A percentile compares a stretch with the other conserved stretches of the same genome.
phyloP scores from a whole-genome alignment of 805 yeast genomes.

The Kodamaea kaohsiungensis region DNA sequence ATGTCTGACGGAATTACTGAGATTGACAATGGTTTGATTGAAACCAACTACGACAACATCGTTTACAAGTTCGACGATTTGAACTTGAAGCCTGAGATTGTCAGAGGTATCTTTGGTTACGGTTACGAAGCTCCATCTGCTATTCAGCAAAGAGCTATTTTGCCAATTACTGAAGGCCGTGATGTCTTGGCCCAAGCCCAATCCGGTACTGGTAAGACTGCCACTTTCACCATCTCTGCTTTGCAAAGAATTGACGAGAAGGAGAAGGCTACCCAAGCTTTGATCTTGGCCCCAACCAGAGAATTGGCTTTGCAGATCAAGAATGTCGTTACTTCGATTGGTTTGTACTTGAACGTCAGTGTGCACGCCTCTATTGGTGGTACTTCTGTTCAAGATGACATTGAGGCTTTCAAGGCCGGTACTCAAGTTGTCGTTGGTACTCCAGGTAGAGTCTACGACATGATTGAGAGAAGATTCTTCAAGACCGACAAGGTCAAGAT shows the following conservation, averaged over 20 bases:
- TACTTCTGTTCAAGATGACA: constrained; percentile 77
- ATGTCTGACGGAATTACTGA: constrained; percentile 76
- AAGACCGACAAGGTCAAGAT: constrained; percentile 77
- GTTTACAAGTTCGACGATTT: constrained; percentile 69
- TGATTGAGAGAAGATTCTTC: constrained; percentile 81
- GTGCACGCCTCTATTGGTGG: constrained; percentile 97
- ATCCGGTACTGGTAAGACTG: constrained; percentile 99
- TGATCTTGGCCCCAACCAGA: constrained; percentile 92
- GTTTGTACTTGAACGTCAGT: constrained; percentile 82
- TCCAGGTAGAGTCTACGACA: constrained; percentile 92
- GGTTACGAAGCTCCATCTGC: constrained; percentile 98
- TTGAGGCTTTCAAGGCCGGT: constrained; percentile 71
- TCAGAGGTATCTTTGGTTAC: constrained; percentile 79
- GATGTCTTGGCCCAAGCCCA: constrained; percentile 99
- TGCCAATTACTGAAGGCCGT: constrained; percentile 90
- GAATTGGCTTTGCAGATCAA: constrained; percentile 94
- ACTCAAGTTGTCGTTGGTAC: constrained; percentile 95
- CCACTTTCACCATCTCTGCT: constrained; percentile 94
- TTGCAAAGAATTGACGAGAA: constrained; percentile 80
- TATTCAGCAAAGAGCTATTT: constrained; percentile 95
- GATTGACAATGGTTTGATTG: constrained; percentile 80
- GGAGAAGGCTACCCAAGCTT: constrained; percentile 78
- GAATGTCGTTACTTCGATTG: constrained; percentile 81
- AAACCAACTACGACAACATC: constrained; percentile 95
- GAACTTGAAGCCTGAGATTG: constrained; percentile 68